These are phyloP conservation scores for Malassezia dermatis DNA, from an alignment of 1,284 basidiomycete genomes.

Conservation along the genomic window DNA sequence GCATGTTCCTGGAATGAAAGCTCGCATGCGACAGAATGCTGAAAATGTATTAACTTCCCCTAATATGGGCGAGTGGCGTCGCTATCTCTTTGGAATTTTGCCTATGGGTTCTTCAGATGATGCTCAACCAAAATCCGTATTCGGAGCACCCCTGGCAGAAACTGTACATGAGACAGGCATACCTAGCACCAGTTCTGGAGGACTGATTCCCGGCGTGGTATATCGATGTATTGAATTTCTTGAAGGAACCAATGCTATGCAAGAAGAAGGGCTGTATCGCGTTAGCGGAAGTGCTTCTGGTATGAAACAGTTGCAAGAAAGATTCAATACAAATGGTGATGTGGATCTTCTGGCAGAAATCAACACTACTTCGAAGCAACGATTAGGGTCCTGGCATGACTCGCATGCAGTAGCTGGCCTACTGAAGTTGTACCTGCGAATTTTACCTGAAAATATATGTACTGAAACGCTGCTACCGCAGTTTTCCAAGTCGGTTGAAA, in stretches of 20 bases:
- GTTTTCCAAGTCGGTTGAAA: slow-evolving; percentile 52
- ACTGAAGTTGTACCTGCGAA: slow-evolving; percentile 41
- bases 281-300: slow-evolving; percentile 58
- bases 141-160: slow-evolving; percentile 77
- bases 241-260: slow-evolving; percentile 69
- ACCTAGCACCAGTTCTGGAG: slow-evolving; percentile 31
- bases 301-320: slow-evolving; percentile 83
- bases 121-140: slow-evolving; percentile 53
- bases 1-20: not conserved
- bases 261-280: slow-evolving; percentile 95
- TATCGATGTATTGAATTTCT: slow-evolving; percentile 62
- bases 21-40: not conserved
- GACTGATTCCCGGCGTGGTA: slow-evolving; percentile 73
- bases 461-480: slow-evolving; percentile 13
- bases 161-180: slow-evolving; percentile 78
- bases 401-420: slow-evolving; percentile 41
- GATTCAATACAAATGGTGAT: slow-evolving; percentile 63
- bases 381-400: slow-evolving; percentile 14
- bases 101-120: not conserved
- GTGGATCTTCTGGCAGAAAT: slow-evolving; percentile 34
- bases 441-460: slow-evolving; percentile 37
- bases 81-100: slow-evolving; percentile 3
- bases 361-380: not conserved
- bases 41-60: not conserved
- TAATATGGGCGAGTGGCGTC: not conserved